Evolutionary conservation across 495 filamentous ascomycete genomes (phyloP).

Genomic region (Chaetomium cochliodes): DNA sequence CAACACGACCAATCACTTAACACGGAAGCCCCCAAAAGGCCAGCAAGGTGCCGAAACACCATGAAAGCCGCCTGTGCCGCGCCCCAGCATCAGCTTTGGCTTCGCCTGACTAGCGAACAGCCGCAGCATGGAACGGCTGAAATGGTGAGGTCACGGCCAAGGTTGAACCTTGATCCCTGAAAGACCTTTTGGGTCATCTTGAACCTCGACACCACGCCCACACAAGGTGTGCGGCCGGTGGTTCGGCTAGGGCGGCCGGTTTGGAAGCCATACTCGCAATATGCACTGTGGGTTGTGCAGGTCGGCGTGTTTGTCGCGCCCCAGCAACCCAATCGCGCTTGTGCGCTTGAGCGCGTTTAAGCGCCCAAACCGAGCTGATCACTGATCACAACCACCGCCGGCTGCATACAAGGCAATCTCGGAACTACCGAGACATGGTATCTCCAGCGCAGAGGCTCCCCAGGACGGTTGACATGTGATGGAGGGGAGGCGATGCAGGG

Average conservation of each 20-base stretch:
- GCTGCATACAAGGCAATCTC: conserved; percentile 1
- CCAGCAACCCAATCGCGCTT: neutral
- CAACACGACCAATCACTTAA: conserved; percentile 6
- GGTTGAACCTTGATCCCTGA: neutral
- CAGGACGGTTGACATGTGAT: too few relatives aligned
- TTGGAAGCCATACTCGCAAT: neutral
- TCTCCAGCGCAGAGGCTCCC: neutral
- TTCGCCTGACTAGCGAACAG: neutral
- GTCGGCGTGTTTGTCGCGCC: neutral
- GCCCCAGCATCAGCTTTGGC: conserved; percentile 2
- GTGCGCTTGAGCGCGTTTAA: neutral
- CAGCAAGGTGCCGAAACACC: neutral
- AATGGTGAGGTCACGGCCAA: neutral
- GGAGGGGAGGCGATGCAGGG: neutral
- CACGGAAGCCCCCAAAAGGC: neutral
- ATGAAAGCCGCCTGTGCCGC: conserved; percentile 2
- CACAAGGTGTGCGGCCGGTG: too few relatives aligned
- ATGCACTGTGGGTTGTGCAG: neutral
- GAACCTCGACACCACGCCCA: too few relatives aligned
- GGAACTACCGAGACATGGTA: conserved; percentile 4
- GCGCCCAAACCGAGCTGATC: conserved; percentile 1
- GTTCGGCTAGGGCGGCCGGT: neutral
- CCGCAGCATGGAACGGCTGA: conserved; percentile 2
- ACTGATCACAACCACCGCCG: neutral
- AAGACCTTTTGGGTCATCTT: neutral